These are phyloP conservation scores for Cyclotella baltica DNA, from an alignment of 108 stramenopile species.

Conservation along the genomic window DNA sequence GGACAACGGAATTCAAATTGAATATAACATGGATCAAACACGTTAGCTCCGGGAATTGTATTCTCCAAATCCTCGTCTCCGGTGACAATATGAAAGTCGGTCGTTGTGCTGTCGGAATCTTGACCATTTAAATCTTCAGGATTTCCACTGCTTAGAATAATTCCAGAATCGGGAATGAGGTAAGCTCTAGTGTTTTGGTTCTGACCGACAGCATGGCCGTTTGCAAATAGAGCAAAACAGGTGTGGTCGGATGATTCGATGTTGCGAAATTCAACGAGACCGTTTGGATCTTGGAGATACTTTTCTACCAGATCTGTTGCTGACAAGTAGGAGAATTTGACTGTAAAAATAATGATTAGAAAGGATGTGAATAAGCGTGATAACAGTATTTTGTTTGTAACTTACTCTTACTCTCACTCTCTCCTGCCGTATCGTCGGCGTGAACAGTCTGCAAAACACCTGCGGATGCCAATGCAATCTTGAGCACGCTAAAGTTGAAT, in stretches of 20 bases:
- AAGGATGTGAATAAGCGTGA: background rate
- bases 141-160: slow-evolving; percentile 34
- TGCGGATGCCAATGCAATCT: too few relatives aligned
- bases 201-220: slow-evolving; percentile 35
- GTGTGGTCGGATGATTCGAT: slow-evolving; percentile 25
- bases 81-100: slow-evolving; percentile 5
- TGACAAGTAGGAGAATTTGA: slow-evolving; percentile 16
- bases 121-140: slow-evolving; percentile 36
- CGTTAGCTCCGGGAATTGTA: slow-evolving; percentile 7
- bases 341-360: background rate
- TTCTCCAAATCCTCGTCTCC: slow-evolving; percentile 32
- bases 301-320: slow-evolving; percentile 29
- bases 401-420: too few relatives aligned
- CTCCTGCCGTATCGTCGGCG: too few relatives aligned
- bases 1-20: slow-evolving; percentile 47
- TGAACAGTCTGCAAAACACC: too few relatives aligned
- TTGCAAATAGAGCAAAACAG: slow-evolving; percentile 33
- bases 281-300: slow-evolving; percentile 34
- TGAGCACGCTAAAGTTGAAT: too few relatives aligned
- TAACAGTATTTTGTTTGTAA: too few relatives aligned
- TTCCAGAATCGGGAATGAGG: slow-evolving; percentile 32
- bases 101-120: slow-evolving; percentile 25
- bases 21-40: slow-evolving; percentile 35
- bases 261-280: slow-evolving; percentile 40
- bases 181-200: slow-evolving; percentile 10